Percentiles rank a stretch among this genome's conserved stretches.
These are phyloP conservation scores for Helichrysum umbraculigerum DNA, from an alignment of 129 eudicot genomes.

Conservation along the genomic window DNA sequence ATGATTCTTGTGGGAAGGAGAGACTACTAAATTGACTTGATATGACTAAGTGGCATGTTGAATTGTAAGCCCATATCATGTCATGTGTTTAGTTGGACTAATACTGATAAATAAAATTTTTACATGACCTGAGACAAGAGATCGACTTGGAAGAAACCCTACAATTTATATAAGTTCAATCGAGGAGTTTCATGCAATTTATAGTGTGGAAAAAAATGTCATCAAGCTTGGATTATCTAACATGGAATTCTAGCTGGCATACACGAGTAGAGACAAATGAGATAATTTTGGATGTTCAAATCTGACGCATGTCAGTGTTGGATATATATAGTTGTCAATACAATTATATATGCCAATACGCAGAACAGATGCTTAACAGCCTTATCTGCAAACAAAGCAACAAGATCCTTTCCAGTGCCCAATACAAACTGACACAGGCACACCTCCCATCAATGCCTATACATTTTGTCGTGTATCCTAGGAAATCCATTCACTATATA, in stretches of 20 bases:
- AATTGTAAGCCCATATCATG: neutral
- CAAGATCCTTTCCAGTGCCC: neutral
- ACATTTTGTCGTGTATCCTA: conserved; percentile 6
- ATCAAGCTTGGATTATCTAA: neutral
- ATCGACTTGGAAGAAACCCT: neutral
- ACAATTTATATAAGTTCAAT: too few species aligned
- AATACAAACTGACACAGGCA: neutral
- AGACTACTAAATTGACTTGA: neutral
- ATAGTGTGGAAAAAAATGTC: neutral
- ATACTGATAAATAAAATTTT: neutral
- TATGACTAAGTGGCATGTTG: conserved; percentile 4
- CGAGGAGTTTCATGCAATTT: neutral
- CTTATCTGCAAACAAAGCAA: neutral
- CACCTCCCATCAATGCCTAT: neutral
- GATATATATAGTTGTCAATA: neutral
- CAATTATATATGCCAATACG: neutral
- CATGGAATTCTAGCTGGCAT: neutral
- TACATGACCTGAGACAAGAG: neutral
- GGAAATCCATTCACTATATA: neutral
- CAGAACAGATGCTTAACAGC: neutral
- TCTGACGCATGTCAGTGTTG: neutral
- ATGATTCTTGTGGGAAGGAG: neutral
- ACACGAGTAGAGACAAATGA: neutral
- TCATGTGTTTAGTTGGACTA: neutral
- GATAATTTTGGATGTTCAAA: neutral